A percentile compares a stretch with the other conserved stretches of the same genome.
These are phyloP conservation scores for Tardiomyces blankii DNA, from an alignment of 1,139 yeast species.

Conservation along the genomic window DNA sequence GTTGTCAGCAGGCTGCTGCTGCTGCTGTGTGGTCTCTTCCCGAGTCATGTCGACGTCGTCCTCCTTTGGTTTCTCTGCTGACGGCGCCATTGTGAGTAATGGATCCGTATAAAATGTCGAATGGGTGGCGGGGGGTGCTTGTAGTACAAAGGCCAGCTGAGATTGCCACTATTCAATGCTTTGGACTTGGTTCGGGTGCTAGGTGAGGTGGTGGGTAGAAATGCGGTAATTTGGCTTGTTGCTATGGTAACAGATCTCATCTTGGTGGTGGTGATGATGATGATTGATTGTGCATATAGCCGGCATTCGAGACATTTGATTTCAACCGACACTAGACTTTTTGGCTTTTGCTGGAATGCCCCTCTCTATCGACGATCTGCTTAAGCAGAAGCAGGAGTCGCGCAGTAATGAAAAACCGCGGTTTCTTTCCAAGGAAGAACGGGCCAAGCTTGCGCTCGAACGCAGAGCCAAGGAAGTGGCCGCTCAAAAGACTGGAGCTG, in stretches of 20 bases:
- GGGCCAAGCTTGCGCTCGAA: slow-evolving; percentile 29
- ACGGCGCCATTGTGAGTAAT: neutral
- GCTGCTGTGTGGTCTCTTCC: neutral
- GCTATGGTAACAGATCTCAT: too few species aligned
- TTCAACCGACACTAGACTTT: too few species aligned
- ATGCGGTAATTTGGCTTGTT: too few species aligned
- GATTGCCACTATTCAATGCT: too few species aligned
- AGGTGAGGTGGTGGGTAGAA: too few species aligned
- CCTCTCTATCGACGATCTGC: slow-evolving; percentile 1
- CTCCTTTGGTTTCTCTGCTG: neutral
- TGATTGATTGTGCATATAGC: too few species aligned
- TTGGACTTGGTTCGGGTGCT: too few species aligned
- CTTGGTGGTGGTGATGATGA: too few species aligned
- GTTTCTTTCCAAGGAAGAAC: slow-evolving; percentile 39
- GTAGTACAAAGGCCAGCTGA: too few species aligned
- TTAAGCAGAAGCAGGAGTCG: neutral
- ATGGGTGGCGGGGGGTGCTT: too few species aligned
- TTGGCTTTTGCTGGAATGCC: neutral
- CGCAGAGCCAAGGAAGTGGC: slow-evolving; percentile 16
- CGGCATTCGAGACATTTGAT: too few species aligned
- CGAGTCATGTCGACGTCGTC: neutral
- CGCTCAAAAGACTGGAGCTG: neutral
- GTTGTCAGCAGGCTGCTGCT: neutral
- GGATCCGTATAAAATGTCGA: neutral
- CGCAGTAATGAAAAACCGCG: neutral